These are phyloP conservation scores for Conticribra guillardii DNA, from an alignment of 108 stramenopile species.

Conservation along the genomic window DNA sequence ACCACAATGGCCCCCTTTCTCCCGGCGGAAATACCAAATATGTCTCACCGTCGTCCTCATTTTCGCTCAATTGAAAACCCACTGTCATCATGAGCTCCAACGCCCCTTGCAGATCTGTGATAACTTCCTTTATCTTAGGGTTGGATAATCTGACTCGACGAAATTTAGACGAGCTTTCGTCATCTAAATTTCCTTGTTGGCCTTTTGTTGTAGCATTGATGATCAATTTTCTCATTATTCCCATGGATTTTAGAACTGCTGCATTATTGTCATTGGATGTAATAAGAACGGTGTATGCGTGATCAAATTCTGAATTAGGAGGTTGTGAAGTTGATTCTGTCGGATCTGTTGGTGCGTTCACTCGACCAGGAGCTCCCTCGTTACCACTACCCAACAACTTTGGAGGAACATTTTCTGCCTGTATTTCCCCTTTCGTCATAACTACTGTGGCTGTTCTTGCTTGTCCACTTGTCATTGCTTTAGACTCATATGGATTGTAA, in stretches of 20 bases:
- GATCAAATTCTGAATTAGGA: slow-evolving; percentile 49
- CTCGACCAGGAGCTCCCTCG: slow-evolving; percentile 15
- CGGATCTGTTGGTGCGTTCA: slow-evolving; percentile 55
- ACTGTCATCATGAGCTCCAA: slow-evolving; percentile 72
- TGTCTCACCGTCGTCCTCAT: slow-evolving; percentile 68
- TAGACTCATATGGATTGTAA: slow-evolving; percentile 86
- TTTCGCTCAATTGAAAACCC: slow-evolving; percentile 70
- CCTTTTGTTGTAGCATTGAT: slow-evolving; percentile 85
- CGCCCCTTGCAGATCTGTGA: slow-evolving; percentile 71
- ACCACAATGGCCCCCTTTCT: slow-evolving; percentile 54
- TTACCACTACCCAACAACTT: slow-evolving; percentile 21
- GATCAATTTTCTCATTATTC: slow-evolving; percentile 65
- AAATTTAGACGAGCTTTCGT: slow-evolving; percentile 68
- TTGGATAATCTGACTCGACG: slow-evolving; percentile 76
- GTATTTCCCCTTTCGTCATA: slow-evolving; percentile 59
- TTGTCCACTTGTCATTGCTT: slow-evolving; percentile 73
- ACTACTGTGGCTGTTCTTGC: slow-evolving; percentile 72
- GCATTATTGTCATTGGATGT: slow-evolving; percentile 40
- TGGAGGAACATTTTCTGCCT: slow-evolving; percentile 31
- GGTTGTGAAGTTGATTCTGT: slow-evolving; percentile 1
- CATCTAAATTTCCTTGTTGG: slow-evolving; percentile 44
- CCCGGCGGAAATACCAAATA: slow-evolving; percentile 72
- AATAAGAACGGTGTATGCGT: slow-evolving; percentile 62
- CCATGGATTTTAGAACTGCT: slow-evolving; percentile 42
- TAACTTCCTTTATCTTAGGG: slow-evolving; percentile 77